Base-by-base conservation (phyloP, 2,329 filamentous ascomycete species). In the Tolypocladium inflatum region DNA sequence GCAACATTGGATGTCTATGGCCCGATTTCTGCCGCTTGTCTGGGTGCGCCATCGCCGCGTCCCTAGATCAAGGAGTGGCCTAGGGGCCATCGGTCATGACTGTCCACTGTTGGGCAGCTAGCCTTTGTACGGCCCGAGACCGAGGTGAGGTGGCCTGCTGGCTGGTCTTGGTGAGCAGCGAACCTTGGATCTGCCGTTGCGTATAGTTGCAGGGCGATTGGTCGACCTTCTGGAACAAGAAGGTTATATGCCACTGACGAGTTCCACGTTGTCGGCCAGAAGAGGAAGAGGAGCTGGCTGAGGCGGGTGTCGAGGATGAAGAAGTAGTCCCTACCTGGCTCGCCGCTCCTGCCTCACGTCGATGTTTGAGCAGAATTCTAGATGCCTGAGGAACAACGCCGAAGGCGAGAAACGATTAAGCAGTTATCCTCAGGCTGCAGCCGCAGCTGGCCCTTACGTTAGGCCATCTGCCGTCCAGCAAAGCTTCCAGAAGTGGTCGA, bases 171-270 rank as follows among this genome's bases (percentile, higher is more conserved):
- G 52, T 2, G 37, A 39, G 13, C 15, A 10, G 26, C 33, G 23
- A 30, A 42, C 21, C 30, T n/a, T 41, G 30, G 17, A 26, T 54
- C 38, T 21, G 23, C 52, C 38, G 38, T 39, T 54, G 26, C n/a
- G 17, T 19, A n/a, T 30, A 54, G 23, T 23, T 54, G 37, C 52
- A 23, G 52, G 21, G 35, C 59, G 55, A 61, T 19, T 41, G 39
- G 33, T 55, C 43, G 58, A 57, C 59, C 59, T 61, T 50, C 59
- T 61, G 53, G 37, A 61, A 57, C 45, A 55, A 61, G 59, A 55
- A 56, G 48, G 3, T 30, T 6, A 30, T 30, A 56, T 59, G 57
- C 56, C 54, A 42, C 55, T 21, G 52, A 51, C 41, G 52, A 9
- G 13, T 38, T 21, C 35, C n/a, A 23, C 21, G 7, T 23, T 10